phyloP scores from a whole-genome alignment of 192 early-diverging fungal genomes.

The Coemansia sp. region DNA sequence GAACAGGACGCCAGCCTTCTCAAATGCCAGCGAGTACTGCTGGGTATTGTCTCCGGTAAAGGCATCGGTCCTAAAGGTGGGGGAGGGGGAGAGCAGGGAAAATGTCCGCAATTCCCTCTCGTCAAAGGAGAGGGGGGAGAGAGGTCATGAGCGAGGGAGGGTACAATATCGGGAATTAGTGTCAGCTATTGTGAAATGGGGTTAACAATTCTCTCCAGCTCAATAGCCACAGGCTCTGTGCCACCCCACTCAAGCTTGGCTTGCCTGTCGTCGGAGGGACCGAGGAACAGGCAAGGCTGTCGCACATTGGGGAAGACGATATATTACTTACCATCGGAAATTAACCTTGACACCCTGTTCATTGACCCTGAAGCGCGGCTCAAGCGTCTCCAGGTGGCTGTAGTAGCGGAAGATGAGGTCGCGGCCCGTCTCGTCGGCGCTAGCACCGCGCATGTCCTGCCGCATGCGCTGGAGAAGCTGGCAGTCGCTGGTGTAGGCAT shows the following conservation, averaged over 20 bases:
- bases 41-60: constrained; percentile 76
- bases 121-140: no score
- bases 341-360: constrained; percentile 85
- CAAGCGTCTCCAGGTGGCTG: constrained; percentile 92
- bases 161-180: constrained; percentile 11
- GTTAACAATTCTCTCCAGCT: not conserved
- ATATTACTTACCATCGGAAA: constrained; percentile 79
- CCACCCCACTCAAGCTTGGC: no score
- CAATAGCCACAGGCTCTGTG: not conserved
- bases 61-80: constrained; percentile 66
- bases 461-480: constrained; percentile 84
- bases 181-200: not conserved
- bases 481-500: constrained; percentile 81
- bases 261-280: no score
- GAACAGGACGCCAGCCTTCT: constrained; percentile 95
- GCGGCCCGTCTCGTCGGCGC: constrained; percentile 87
- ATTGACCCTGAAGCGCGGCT: constrained; percentile 90
- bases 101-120: not conserved
- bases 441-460: constrained; percentile 94
- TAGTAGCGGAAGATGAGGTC: constrained; percentile 97
- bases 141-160: not conserved
- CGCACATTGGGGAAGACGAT: not conserved
- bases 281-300: not conserved
- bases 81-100: no score
- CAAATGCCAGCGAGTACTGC: constrained; percentile 94